Evolutionary conservation across 106 monocot species (phyloP).

Genomic region (Dioscorea dumetorum): DNA sequence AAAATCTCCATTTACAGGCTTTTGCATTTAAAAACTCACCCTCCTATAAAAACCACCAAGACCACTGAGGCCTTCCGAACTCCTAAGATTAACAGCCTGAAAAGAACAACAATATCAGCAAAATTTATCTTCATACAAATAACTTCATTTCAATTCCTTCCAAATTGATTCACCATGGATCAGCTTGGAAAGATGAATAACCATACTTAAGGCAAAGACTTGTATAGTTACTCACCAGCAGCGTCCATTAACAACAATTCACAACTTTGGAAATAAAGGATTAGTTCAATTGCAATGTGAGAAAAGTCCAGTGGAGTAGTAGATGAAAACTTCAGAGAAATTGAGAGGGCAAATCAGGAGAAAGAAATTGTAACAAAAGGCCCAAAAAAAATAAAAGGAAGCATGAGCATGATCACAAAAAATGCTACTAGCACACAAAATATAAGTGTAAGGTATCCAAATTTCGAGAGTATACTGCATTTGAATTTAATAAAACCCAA

Average conservation of each 20-base stretch:
- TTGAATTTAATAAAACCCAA: too few relatives aligned
- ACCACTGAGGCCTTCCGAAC: slow-evolving; percentile 31
- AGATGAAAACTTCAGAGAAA: too few relatives aligned
- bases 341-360: too few relatives aligned
- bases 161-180: not conserved
- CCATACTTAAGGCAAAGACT: too few relatives aligned
- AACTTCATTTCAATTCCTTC: not conserved
- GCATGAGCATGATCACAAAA: too few relatives aligned
- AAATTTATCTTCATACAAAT: not conserved
- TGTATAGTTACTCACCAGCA: not conserved
- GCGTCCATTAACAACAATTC: not conserved
- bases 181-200: too few relatives aligned
- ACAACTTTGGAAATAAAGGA: not conserved
- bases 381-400: too few relatives aligned
- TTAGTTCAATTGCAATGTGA: not conserved
- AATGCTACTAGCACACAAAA: too few relatives aligned
- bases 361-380: too few relatives aligned
- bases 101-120: slow-evolving; percentile 5
- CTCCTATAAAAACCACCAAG: slow-evolving; percentile 12
- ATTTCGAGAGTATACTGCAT: too few relatives aligned
- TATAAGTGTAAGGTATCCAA: too few relatives aligned
- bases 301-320: too few relatives aligned
- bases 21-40: slow-evolving; percentile 21
- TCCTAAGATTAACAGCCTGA: slow-evolving; percentile 81
- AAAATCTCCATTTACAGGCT: not conserved